Evolutionary conservation across 495 filamentous ascomycete species (phyloP).

Genomic region (Lentithecium fluviatile): DNA sequence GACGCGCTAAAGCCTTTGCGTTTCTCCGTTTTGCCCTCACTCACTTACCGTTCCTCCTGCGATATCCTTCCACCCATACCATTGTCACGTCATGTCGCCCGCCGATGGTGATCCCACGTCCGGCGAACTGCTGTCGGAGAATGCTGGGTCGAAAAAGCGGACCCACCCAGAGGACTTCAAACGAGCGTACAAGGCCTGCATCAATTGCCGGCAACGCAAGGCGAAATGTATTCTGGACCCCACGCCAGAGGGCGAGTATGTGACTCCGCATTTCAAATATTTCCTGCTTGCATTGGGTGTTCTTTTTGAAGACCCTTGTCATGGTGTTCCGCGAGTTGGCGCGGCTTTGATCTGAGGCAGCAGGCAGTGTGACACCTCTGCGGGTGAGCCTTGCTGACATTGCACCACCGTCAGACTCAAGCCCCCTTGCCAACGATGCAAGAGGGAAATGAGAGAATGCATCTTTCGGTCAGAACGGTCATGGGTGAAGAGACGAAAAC

Average conservation of each 20-base stretch:
- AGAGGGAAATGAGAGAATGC: conserved; percentile 35
- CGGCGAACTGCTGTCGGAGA: not conserved
- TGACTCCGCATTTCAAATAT: too few relatives aligned
- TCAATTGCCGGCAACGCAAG: conserved; percentile 34
- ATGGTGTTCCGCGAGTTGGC: too few relatives aligned
- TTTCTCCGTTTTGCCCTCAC: too few relatives aligned
- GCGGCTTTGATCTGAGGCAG: too few relatives aligned
- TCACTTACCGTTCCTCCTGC: too few relatives aligned
- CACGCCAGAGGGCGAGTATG: conserved; percentile 25
- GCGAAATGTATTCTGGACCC: conserved; percentile 33
- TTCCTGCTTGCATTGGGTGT: too few relatives aligned
- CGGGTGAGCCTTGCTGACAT: too few relatives aligned
- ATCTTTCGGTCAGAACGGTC: conserved; percentile 33
- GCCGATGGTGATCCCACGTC: not conserved
- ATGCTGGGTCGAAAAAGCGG: conserved; percentile 12
- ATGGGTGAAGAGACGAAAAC: conserved; percentile 34
- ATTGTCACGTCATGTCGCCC: not conserved
- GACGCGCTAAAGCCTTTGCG: too few relatives aligned
- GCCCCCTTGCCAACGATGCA: conserved; percentile 33
- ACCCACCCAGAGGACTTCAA: conserved; percentile 36
- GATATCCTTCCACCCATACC: too few relatives aligned
- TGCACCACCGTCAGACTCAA: too few relatives aligned
- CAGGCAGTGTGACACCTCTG: too few relatives aligned
- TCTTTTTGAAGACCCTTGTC: too few relatives aligned
- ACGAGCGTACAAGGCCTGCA: conserved; percentile 38